phyloP scores from a whole-genome alignment of 768 basidiomycete genomes.

The Scleroderma bovista region DNA sequence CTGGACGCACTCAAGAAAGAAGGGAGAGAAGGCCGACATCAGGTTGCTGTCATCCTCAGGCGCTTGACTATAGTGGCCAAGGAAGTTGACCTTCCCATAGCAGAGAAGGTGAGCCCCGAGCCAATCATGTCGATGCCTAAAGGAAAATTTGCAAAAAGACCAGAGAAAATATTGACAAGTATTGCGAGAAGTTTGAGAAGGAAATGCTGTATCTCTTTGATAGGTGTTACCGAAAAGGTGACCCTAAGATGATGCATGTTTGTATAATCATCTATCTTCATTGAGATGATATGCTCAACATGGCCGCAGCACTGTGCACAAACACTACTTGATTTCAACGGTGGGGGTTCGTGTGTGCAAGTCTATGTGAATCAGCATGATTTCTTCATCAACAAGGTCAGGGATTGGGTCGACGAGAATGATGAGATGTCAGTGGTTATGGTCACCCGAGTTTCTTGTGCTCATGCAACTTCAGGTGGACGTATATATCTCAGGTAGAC shows the following conservation, averaged over 20 bases:
- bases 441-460: not conserved
- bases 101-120: conserved; percentile 57
- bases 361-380: conserved; percentile 99
- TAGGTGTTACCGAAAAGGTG: conserved; percentile 90
- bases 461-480: conserved; percentile 58
- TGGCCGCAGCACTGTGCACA: conserved; percentile 88
- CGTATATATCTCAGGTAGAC: conserved; percentile 72
- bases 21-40: conserved; percentile 80
- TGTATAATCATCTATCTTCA: conserved; percentile 21
- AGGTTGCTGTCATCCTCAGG: conserved; percentile 83
- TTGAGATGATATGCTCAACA: conserved; percentile 6
- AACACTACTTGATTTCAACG: conserved; percentile 95
- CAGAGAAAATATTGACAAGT: conserved; percentile 88
- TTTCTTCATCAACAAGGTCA: conserved; percentile 95
- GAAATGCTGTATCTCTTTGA: conserved; percentile 97
- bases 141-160: conserved; percentile 43
- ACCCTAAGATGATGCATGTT: conserved; percentile 99
- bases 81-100: conserved; percentile 84
- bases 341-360: conserved; percentile 93
- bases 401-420: conserved; percentile 50
- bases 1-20: conserved; percentile 79
- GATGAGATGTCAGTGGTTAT: conserved; percentile 51
- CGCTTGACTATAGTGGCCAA: conserved; percentile 84
- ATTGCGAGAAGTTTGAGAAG: conserved; percentile 98
- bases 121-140: not conserved